Conservation (phyloP, 805 yeast genomes). For the Schizosaccharomyces cryophilus region DNA sequence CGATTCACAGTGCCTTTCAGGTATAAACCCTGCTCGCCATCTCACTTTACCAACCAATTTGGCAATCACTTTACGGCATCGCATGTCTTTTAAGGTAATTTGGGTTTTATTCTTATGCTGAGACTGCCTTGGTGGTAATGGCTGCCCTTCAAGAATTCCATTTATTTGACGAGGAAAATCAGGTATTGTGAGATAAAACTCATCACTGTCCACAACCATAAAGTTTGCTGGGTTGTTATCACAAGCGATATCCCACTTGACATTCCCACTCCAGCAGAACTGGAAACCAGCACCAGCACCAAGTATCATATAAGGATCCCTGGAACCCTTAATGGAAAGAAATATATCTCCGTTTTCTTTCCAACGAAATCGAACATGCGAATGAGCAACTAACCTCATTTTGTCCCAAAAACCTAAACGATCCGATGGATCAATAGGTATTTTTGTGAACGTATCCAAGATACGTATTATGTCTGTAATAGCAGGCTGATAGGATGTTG, state of each 20-base stretch:
- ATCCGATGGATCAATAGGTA: constrained; percentile 67
- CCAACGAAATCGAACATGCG: constrained; percentile 32
- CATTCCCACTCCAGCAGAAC: constrained; percentile 41
- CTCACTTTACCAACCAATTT: constrained; percentile 38
- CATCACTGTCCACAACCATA: constrained; percentile 35
- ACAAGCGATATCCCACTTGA: constrained; percentile 35
- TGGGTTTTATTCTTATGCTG: not conserved
- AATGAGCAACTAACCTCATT: constrained; percentile 51
- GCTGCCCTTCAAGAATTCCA: not conserved
- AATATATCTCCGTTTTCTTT: constrained; percentile 7
- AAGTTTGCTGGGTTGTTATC: constrained; percentile 45
- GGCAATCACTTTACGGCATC: constrained; percentile 25
- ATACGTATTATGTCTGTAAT: constrained; percentile 55
- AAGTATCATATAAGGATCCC: constrained; percentile 52
- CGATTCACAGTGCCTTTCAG: constrained; percentile 30
- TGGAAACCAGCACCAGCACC: constrained; percentile 54
- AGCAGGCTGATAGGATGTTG: constrained; percentile 61
- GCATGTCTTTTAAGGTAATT: not conserved
- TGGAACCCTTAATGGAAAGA: constrained; percentile 37
- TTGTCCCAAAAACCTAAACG: constrained; percentile 89
- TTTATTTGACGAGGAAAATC: constrained; percentile 18
- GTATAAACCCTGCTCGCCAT: constrained; percentile 57
- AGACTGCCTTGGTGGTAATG: not conserved
- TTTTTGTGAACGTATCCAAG: constrained; percentile 66
- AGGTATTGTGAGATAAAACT: constrained; percentile 49